Conservation (phyloP, 2,329 filamentous ascomycete genomes). For the Pyricularia grisea region DNA sequence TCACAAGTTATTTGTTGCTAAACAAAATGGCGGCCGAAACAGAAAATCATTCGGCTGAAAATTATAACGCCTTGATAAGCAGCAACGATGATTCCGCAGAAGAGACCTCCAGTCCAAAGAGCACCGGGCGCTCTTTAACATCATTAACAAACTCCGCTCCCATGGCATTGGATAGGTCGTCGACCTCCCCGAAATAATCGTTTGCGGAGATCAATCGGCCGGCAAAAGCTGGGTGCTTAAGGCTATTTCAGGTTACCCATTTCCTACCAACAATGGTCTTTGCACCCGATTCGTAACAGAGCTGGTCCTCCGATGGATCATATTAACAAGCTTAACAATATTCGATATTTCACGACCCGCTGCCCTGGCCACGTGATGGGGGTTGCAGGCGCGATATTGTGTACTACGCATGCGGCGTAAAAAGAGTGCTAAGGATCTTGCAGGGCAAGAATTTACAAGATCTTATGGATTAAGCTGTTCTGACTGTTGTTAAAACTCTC, state of each 20-base stretch:
- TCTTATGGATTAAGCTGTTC: too few species aligned
- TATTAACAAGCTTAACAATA: conserved; percentile 22
- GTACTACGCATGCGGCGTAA: too few species aligned
- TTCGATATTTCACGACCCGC: conserved; percentile 8
- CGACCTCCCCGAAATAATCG: conserved; percentile 39
- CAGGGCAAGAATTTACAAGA: too few species aligned
- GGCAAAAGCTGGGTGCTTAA: conserved; percentile 59
- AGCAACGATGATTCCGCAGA: too few species aligned
- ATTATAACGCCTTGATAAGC: too few species aligned
- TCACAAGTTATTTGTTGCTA: too few species aligned
- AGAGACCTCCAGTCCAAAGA: conserved; percentile 17
- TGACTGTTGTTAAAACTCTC: too few species aligned
- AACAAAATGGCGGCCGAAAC: too few species aligned
- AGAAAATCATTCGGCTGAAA: too few species aligned
- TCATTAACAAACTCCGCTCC: conserved; percentile 27
- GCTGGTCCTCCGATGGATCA: conserved; percentile 41
- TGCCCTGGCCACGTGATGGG: not conserved
- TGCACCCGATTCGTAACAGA: conserved; percentile 58
- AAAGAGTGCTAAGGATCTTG: too few species aligned
- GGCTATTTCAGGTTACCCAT: conserved; percentile 51
- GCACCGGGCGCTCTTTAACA: conserved; percentile 26
- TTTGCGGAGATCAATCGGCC: too few species aligned
- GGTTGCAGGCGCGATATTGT: not conserved
- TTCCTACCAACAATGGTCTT: conserved; percentile 46
- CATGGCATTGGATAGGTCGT: conserved; percentile 26